These are phyloP conservation scores for Diaporthe sp. DNA, from an alignment of 2,329 filamentous ascomycete species.

Conservation along the genomic window DNA sequence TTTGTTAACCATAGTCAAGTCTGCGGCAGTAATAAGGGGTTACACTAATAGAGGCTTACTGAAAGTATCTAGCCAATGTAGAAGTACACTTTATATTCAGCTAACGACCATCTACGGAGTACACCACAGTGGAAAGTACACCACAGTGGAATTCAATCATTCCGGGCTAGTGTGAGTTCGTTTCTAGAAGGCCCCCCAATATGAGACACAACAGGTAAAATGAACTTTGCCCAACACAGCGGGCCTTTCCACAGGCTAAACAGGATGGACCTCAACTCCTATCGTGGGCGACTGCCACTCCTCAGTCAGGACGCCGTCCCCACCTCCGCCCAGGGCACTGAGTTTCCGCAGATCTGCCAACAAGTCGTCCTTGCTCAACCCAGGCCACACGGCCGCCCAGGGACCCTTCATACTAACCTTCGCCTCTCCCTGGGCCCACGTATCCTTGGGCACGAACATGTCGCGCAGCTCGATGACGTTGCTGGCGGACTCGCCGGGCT, in stretches of 20 bases:
- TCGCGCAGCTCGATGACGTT: slow-evolving; percentile 7
- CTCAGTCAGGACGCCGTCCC: slow-evolving; percentile 1
- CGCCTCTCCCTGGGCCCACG: slow-evolving; percentile 41
- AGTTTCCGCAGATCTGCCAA: neutral
- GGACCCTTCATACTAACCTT: slow-evolving; percentile 36
- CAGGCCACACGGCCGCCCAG: slow-evolving; percentile 5
- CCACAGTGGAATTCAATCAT: neutral
- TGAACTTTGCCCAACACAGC: neutral
- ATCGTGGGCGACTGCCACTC: slow-evolving; percentile 1
- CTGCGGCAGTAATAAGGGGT: too few relatives aligned
- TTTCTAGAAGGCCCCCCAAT: neutral
- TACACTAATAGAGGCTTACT: too few relatives aligned
- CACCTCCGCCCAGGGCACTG: slow-evolving; percentile 1
- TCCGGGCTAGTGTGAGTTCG: neutral
- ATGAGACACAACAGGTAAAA: neutral
- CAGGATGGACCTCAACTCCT: neutral
- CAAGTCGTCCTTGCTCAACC: neutral
- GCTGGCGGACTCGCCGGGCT: slow-evolving; percentile 49
- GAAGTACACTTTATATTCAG: too few relatives aligned
- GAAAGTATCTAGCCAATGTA: too few relatives aligned
- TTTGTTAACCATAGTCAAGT: too few relatives aligned
- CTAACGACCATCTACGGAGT: too few relatives aligned
- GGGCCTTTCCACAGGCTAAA: neutral
- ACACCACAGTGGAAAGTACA: neutral
- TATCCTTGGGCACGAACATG: neutral